Evolutionary conservation across 805 yeast genomes (phyloP), one percentile per base, ranked within the genome.

Genomic region (Kuraishia ogatae): DNA sequence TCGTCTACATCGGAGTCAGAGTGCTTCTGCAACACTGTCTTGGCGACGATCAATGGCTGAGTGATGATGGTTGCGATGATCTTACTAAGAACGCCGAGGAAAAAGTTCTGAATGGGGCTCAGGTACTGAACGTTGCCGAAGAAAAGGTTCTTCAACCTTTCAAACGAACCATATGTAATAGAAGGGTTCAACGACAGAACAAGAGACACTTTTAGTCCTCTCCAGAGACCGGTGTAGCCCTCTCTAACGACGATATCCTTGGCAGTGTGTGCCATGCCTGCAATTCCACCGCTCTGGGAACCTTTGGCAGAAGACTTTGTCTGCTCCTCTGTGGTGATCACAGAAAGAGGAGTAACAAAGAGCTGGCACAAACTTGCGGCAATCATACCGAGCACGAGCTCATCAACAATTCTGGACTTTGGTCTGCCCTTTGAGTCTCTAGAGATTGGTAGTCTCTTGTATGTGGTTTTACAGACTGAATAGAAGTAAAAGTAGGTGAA

Each of bases 401-500:
- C 96, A 59, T 81, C 82, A 7, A 56, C 28, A 17, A 39, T 52
- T 23, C 50, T 53, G 28, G 47, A 29, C 46, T 39, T 55, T 19
- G 22, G 20, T 19, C 48, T 22, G 7, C 46, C n/a, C 26, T 26
- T 19, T 4, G 39, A 48, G 35, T 48, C 29, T n/a, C 28, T 53
- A 11, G 48, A 22, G 13, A 21, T 20, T 15, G 35, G 39, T 20
- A 53, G 17, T 52, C 68, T 71, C 57, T 79, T 75, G 68, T 82
- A 84, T 19, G 77, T 69, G 54, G 78, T 76, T 58, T 89, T 80
- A 19, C 88, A 82, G 48, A 87, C 71, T 4, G 91, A 84, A 69
- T 89, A 89, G 94, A 96, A 89, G 69, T 88, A 89, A 68, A 89
- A 89, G 68, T 89, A 89, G 29, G 89, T 84, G 65, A 89, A 89